These are phyloP conservation scores for Paracorniculantispora psalliotae DNA, from an alignment of 2,329 filamentous ascomycete genomes.

Conservation along the genomic window DNA sequence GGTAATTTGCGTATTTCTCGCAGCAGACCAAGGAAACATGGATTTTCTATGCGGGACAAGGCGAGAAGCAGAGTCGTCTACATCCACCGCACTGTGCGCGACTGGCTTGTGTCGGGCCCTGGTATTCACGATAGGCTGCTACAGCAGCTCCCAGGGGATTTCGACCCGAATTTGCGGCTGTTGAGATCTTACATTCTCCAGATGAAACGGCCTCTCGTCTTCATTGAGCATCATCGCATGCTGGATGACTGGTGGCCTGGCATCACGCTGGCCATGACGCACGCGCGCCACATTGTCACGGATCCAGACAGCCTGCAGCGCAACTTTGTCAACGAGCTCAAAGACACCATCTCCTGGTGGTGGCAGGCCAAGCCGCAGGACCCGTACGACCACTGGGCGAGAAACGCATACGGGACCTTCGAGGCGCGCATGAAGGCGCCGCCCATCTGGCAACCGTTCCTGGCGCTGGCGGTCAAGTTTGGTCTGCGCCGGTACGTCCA, in stretches of 20 bases:
- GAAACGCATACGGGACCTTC: conserved; percentile 27
- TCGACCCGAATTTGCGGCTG: conserved; percentile 28
- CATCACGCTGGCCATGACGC: conserved; percentile 32
- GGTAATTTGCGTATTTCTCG: conserved; percentile 17
- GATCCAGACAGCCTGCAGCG: conserved; percentile 18
- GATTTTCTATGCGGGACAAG: not conserved
- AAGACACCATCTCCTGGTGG: conserved; percentile 26
- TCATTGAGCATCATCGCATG: conserved; percentile 31
- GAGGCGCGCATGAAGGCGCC: conserved; percentile 27
- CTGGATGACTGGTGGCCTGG: conserved; percentile 36
- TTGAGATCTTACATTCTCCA: conserved; percentile 30
- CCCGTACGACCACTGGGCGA: conserved; percentile 30
- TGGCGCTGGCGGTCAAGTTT: conserved; percentile 29
- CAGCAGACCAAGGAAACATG: conserved; percentile 9
- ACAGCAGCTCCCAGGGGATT: conserved; percentile 1
- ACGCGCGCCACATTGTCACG: conserved; percentile 25
- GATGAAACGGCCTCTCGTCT: conserved; percentile 29
- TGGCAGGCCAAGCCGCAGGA: conserved; percentile 24
- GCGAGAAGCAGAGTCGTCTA: conserved; percentile 22
- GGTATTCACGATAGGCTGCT: conserved; percentile 20
- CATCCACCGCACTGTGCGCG: conserved; percentile 30
- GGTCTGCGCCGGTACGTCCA: conserved; percentile 26
- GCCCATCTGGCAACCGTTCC: conserved; percentile 26
- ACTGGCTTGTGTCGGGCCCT: conserved; percentile 25
- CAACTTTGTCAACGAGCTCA: conserved; percentile 24